phyloP scores from a whole-genome alignment of 2,329 filamentous ascomycete genomes.

The Talaromyces sp. region DNA sequence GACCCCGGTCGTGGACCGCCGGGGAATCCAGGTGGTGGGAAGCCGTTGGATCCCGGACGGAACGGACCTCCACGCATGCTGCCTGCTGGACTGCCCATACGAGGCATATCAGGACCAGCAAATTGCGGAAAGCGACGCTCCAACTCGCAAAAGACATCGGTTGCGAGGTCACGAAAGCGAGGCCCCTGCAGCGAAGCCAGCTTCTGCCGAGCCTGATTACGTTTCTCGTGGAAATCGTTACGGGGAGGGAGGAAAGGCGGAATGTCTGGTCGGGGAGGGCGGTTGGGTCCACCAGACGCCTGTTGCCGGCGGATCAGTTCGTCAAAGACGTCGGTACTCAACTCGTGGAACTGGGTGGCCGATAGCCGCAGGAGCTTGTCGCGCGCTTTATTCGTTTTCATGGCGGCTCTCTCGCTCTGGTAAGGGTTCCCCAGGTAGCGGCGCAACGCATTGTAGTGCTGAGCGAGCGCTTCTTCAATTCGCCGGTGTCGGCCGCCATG shows the following conservation, averaged over 20 bases:
- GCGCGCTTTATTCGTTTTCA: conserved; percentile 79
- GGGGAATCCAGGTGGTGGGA: conserved; percentile 28
- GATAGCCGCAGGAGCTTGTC: conserved; percentile 92
- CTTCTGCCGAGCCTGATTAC: conserved; percentile 95
- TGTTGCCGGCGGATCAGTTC: conserved; percentile 85
- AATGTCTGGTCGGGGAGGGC: conserved; percentile 42
- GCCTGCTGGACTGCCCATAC: conserved; percentile 63
- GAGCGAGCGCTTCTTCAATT: conserved; percentile 66
- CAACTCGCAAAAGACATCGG: conserved; percentile 92
- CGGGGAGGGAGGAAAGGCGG: conserved; percentile 79
- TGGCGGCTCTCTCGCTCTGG: conserved; percentile 69
- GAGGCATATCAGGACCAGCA: conserved; percentile 62
- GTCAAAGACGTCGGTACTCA: conserved; percentile 96
- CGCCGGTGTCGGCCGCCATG: conserved; percentile 56
- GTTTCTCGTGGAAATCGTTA: conserved; percentile 87
- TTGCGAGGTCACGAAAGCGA: conserved; percentile 85
- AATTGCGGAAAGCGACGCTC: conserved; percentile 87
- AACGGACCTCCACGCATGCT: conserved; percentile 54
- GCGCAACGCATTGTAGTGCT: conserved; percentile 79
- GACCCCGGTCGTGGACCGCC: conserved; percentile 39
- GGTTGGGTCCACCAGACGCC: conserved; percentile 45
- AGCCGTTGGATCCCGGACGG: conserved; percentile 24
- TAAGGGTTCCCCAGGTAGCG: conserved; percentile 66
- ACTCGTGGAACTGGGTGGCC: conserved; percentile 88
- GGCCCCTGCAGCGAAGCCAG: conserved; percentile 82